Evolutionary conservation across 2,329 filamentous ascomycete genomes (phyloP), one percentile per base, ranked within the genome.

Genomic region (Phialophora expanda): DNA sequence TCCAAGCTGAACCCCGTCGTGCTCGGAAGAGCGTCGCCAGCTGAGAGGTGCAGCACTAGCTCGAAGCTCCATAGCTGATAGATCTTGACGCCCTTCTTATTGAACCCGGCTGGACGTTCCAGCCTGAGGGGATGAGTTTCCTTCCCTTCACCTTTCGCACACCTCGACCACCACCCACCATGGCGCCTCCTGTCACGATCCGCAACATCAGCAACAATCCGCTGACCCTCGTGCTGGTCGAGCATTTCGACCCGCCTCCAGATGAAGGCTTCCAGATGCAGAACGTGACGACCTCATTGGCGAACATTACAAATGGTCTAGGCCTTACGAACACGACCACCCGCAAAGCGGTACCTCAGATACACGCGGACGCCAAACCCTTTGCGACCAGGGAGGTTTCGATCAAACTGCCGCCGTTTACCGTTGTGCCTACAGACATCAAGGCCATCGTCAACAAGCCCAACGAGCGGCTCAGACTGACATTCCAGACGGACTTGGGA

Each of bases 181-280:
- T 81, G 78, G 76, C 76, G 55, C 77, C 77, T 48, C 74, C 79
- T 34, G 81, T 97, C 71, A 90, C 86, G 4, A 86, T 97, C 73
- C 92, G 93, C 73, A 97, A 97, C 77, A 81, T 96, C 70, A 94
- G 91, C 53, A 82, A 86, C 64, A 88, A 86, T 56, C 84, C 87
- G n/a, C 81, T 97, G 62, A 86, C 89, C 71, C 85, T 97, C 72
- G 89, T 88, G 76, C 77, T 83, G 66, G 82, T 94, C 65, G 90
- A 96, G 80, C 89, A 89, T 71, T 93, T 93, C 76, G 85, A 88
- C 71, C 84, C 80, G 55, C 62, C 76, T 67, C 67, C 69, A 66
- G 63, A 75, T 66, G 67, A 73, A 65, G 69, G 61, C 2, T 72
- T 72, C 46, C 67, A 69, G 51, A 76, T 64, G 71, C 72, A 62